phyloP scores from a whole-genome alignment of 2,329 filamentous ascomycete species.

The Aspergillus eucalypticola region DNA sequence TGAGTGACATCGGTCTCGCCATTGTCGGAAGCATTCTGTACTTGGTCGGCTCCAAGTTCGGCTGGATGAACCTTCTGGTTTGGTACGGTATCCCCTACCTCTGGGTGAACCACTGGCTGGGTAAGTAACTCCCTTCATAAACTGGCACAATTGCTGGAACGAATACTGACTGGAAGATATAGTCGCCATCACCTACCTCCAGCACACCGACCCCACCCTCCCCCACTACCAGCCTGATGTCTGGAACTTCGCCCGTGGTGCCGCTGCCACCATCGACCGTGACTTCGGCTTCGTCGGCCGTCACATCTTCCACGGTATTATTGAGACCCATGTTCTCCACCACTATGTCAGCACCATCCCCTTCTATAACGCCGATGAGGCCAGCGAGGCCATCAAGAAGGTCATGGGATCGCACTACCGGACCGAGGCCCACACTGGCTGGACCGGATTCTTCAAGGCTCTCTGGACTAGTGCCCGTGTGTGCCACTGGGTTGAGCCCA shows the following conservation, averaged over 20 bases:
- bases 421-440: slow-evolving; percentile 72
- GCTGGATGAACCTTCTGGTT: slow-evolving; percentile 81
- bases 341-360: slow-evolving; percentile 96
- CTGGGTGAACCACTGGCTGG: slow-evolving; percentile 99
- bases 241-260: slow-evolving; percentile 93
- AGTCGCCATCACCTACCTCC: slow-evolving; percentile 96
- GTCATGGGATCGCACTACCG: slow-evolving; percentile 97
- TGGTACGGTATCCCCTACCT: slow-evolving; percentile 96
- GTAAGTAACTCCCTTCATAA: slow-evolving; percentile 58
- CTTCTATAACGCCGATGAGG: slow-evolving; percentile 95
- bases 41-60: slow-evolving; percentile 73
- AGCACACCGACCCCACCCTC: slow-evolving; percentile 92
- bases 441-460: slow-evolving; percentile 78
- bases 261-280: slow-evolving; percentile 92
- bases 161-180: slow-evolving; percentile 18
- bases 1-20: slow-evolving; percentile 80
- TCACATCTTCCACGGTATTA: slow-evolving; percentile 87
- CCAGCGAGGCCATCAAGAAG: slow-evolving; percentile 87
- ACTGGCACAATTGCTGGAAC: neutral
- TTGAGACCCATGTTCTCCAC: slow-evolving; percentile 97
- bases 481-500: slow-evolving; percentile 98
- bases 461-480: slow-evolving; percentile 77
- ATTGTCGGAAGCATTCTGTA: slow-evolving; percentile 64
- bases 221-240: slow-evolving; percentile 84
- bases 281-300: slow-evolving; percentile 96